Percentiles rank a stretch among this genome's conserved stretches.
phyloP scores from a whole-genome alignment of 441 rosid genomes.

The Cnidoscolus chayamansa region DNA sequence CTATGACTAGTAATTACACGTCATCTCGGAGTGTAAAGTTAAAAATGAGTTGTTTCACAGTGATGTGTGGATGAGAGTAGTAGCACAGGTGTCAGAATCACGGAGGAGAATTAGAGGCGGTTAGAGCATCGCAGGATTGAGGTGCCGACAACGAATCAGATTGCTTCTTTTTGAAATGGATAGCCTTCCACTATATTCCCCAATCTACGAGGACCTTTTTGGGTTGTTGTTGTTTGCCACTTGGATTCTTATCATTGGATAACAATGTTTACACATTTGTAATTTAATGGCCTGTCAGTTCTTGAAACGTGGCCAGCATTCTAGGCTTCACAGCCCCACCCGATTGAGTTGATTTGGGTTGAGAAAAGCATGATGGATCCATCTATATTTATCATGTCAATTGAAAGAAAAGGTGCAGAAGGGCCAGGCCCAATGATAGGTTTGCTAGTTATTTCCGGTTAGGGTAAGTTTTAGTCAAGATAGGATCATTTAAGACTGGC shows the following conservation, averaged over 20 bases:
- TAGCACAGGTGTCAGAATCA: constrained; percentile 17
- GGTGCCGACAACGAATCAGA: constrained; percentile 21
- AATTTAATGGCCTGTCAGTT: background rate
- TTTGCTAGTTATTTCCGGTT: too few relatives aligned
- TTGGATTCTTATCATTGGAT: constrained; percentile 1
- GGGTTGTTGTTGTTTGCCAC: constrained; percentile 11
- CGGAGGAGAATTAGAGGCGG: constrained; percentile 17
- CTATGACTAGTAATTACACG: too few relatives aligned
- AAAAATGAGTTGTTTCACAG: background rate
- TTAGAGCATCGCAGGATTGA: constrained; percentile 19
- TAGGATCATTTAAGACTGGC: too few relatives aligned
- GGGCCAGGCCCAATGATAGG: too few relatives aligned
- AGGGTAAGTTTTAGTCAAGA: too few relatives aligned
- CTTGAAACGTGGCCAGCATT: background rate
- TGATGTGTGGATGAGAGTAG: background rate
- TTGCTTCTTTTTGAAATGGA: background rate
- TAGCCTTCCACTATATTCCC: constrained; percentile 11
- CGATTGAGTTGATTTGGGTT: too few relatives aligned
- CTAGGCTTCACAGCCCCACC: too few relatives aligned
- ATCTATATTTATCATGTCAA: too few relatives aligned
- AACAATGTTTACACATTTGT: background rate
- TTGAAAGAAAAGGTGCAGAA: too few relatives aligned
- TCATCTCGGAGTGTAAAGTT: too few relatives aligned
- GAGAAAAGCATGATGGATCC: too few relatives aligned
- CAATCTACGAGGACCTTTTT: background rate